Base-by-base conservation (phyloP, 441 rosid species). In the Theobroma grandiflorum region DNA sequence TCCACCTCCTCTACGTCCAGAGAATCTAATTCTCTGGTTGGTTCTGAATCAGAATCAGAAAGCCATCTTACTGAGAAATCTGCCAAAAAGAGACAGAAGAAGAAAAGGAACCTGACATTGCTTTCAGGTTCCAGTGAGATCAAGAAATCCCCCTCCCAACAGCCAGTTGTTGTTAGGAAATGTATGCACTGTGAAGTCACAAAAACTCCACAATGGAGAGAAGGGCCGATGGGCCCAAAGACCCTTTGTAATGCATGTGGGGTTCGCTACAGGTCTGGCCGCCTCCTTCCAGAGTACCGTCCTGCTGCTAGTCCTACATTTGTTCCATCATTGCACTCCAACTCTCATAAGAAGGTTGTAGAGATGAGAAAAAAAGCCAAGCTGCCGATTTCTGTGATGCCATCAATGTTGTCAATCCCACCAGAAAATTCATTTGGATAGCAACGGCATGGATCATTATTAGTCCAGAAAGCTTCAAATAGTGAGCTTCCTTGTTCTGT, bases 221-320 rank as follows among this genome's bases (percentile, higher is more conserved):
- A 92, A 86, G 99, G 99, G 20, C 99, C 99, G 4, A 84, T 77
- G 86, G 99, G 99, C 38, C 98, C 98, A 10, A 96, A 96, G 86
- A 96, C 98, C 8, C 95, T 94, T 58, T 94, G 99, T 86, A 96
- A 93, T 68, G 99, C 98, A 52, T 96, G 99, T 47, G 99, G 99
- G 9, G 99, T 96, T 65, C 90, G 99, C 31, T 94, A 83, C 83
- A 88, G 97, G 83, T 93, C 98, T 2, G 98, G 98, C 43, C 97
- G 98, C 74, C 90, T 94, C 64, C 86, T 91, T 78, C 98, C 98
- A 0, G 98, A 96, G 86, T 96, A 96, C 84, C 89, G 98, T 10
- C 99, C 99, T 43, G 98, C 96, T 12, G 92, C 94, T 42, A 96
- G 98, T 84, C 99, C 99, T 0, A 94, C 96, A 8, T 96, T 93